Base-by-base conservation (phyloP, 345 rosid genomes). In the Gossypium sturtianum region DNA sequence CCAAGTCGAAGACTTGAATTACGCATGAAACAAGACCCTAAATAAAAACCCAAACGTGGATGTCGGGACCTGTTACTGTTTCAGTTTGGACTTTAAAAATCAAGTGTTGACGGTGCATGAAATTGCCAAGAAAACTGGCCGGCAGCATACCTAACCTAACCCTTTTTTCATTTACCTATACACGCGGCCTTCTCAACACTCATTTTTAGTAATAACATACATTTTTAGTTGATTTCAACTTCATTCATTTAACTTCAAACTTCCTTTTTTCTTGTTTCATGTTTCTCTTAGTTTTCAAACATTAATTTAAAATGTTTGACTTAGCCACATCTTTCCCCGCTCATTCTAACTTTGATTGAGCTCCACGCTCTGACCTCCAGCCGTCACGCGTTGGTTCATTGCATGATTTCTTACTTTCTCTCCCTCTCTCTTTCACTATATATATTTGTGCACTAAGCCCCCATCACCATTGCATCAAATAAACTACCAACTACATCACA, bases 61-160 rank as follows among this genome's bases (percentile, higher is more conserved):
- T 16, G 44, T 20, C 12, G n/a, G 20, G 7, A 20, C 9, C 13
- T 13, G 15, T 3, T 34, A 34, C 41, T 53, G n/a, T 54, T 10
- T 54, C 23, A 11, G 48, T 17, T 20, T 70, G 29, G 63, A 54
- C 3, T n/a, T 41, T 45, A 6, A 71, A 34, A 38, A 38, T 47
- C 47, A 20, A 72, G 61, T 43, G 63, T 54, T 13, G 82, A 38
- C 76, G 22, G 80, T 45, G 65, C 64, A 72, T 56, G 76, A 66
- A 74, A 12, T 45, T 66, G 54, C 54, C 54, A 20, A 45, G 11
- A 45, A 57, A 66, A 78, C 69, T 82, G 87, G 84, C 88, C 88
- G 87, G 90, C 86, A 70, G 79, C 79, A 22, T 70, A 80, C 86
- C 87, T 54, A 77, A 72, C 78, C 41, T 34, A 34, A 34, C 60